Evolutionary conservation across 2,329 filamentous ascomycete species (phyloP).

Genomic region (Penicillium rolfsii): DNA sequence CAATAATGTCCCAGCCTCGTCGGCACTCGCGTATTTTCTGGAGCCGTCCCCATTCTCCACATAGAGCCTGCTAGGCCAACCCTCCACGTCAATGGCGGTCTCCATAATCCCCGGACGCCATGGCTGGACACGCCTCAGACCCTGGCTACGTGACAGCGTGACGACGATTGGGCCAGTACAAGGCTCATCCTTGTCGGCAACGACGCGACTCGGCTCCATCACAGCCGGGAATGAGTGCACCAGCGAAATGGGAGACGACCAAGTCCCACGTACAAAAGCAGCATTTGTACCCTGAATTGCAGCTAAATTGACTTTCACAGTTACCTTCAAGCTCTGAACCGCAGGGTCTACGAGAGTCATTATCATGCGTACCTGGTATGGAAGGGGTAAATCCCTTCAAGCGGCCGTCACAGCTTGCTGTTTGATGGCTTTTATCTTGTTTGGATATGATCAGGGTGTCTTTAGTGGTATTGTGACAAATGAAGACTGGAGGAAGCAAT

Average conservation of each 20-base stretch:
- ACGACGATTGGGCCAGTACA: background rate
- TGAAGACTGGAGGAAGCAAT: conserved; percentile 6
- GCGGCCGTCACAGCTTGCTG: background rate
- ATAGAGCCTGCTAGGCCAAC: background rate
- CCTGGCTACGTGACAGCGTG: background rate
- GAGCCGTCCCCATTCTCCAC: background rate
- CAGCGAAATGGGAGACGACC: background rate
- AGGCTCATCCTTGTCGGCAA: background rate
- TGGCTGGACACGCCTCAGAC: background rate
- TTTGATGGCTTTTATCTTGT: conserved; percentile 10
- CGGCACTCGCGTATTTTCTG: background rate
- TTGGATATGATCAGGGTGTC: conserved; percentile 29
- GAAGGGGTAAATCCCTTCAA: background rate
- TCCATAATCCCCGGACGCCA: background rate
- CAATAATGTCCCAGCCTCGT: background rate
- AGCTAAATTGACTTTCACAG: background rate
- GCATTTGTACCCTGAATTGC: background rate
- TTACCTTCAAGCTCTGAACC: background rate
- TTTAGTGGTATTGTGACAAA: conserved; percentile 21
- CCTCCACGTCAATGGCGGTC: background rate
- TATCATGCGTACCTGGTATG: background rate
- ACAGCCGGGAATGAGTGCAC: background rate
- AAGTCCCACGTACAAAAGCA: background rate
- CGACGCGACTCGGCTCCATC: background rate
- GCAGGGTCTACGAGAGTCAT: background rate